These are phyloP conservation scores for Porodaedalea pini DNA, from an alignment of 1,284 basidiomycete species.

Conservation along the genomic window DNA sequence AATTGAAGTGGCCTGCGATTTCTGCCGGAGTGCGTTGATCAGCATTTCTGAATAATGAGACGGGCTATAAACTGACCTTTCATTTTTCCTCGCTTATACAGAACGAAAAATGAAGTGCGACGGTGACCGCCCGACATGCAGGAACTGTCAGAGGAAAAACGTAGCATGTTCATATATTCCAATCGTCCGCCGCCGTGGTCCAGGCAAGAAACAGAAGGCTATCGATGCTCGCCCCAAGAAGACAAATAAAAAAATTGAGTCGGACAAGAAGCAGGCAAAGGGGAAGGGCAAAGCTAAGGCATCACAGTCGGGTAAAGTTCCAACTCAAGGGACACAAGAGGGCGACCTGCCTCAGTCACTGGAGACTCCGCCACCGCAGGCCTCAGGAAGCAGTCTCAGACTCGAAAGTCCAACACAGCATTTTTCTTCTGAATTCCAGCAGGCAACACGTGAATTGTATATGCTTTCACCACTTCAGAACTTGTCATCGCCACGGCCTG, in stretches of 20 bases:
- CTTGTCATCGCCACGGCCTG: not conserved
- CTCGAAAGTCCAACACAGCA: not conserved
- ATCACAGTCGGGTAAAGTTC: not conserved
- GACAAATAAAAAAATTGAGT: slow-evolving; percentile 10
- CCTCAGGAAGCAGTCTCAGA: not conserved
- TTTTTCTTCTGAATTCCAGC: not conserved
- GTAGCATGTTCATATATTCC: slow-evolving; percentile 50
- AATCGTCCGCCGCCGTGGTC: slow-evolving; percentile 58
- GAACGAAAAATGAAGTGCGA: slow-evolving; percentile 71
- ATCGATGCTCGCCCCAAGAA: slow-evolving; percentile 5
- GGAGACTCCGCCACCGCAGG: not conserved
- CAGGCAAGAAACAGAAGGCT: slow-evolving; percentile 62
- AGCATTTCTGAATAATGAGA: slow-evolving; percentile 13
- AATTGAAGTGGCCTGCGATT: slow-evolving; percentile 55
- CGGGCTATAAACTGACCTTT: slow-evolving; percentile 17
- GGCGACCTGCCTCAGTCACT: not conserved
- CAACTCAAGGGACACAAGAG: not conserved
- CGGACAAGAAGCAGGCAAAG: slow-evolving; percentile 9
- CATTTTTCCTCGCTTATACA: slow-evolving; percentile 29
- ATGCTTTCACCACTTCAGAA: not conserved
- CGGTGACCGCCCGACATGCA: slow-evolving; percentile 56
- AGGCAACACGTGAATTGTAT: not conserved
- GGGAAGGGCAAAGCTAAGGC: slow-evolving; percentile 4
- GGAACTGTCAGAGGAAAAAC: slow-evolving; percentile 49
- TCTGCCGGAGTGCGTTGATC: slow-evolving; percentile 59